Evolutionary conservation across 2,329 filamentous ascomycete species (phyloP).

Genomic region (Fonsecaea pedrosoi): DNA sequence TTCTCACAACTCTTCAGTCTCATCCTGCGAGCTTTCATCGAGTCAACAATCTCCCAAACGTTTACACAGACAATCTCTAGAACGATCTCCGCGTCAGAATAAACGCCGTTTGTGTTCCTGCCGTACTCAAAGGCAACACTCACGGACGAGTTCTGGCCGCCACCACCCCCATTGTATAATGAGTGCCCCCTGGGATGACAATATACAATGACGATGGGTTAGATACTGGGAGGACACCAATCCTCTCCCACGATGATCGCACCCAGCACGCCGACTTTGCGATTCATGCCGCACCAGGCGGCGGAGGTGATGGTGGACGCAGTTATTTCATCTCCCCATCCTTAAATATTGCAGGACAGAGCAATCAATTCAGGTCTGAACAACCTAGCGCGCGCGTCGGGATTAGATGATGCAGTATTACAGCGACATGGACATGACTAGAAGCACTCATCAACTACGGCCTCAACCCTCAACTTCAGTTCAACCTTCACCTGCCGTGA

Average conservation of each 20-base stretch:
- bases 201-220: slow-evolving; percentile 21
- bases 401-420: slow-evolving; percentile 31
- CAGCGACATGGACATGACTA: slow-evolving; percentile 23
- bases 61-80: too few species aligned
- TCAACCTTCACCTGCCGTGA: slow-evolving; percentile 12
- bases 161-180: too few species aligned
- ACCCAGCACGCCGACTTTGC: slow-evolving; percentile 15
- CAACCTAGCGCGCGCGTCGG: slow-evolving; percentile 40
- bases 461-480: neutral
- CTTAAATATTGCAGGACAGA: slow-evolving; percentile 14
- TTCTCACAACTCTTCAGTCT: too few species aligned
- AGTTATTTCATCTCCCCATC: slow-evolving; percentile 18
- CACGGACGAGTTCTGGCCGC: too few species aligned
- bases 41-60: too few species aligned
- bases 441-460: slow-evolving; percentile 13
- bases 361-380: slow-evolving; percentile 34
- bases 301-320: neutral
- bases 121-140: too few species aligned
- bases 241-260: slow-evolving; percentile 21
- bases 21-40: too few species aligned
- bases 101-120: too few species aligned
- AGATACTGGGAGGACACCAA: slow-evolving; percentile 14
- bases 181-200: neutral
- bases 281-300: slow-evolving; percentile 7
- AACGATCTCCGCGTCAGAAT: too few species aligned